Evolutionary conservation across 2,329 filamentous ascomycete species (phyloP).

Genomic region (Endoconidiophora laricicola): DNA sequence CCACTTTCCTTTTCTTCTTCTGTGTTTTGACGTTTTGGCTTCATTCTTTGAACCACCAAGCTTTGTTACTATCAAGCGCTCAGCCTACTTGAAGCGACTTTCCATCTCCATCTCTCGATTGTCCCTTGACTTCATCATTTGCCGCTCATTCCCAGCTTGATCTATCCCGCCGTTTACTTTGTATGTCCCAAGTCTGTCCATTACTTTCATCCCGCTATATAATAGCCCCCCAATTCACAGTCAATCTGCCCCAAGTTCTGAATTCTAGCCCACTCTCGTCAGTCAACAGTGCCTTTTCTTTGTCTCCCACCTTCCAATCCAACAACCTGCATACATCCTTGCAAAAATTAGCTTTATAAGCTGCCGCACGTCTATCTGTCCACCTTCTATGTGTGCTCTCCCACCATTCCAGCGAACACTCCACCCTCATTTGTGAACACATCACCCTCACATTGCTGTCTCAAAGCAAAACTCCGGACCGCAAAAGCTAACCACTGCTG

Average conservation of each 20-base stretch:
- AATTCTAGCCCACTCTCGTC: too few species aligned
- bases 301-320: neutral
- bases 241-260: too few species aligned
- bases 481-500: too few species aligned
- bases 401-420: neutral
- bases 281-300: neutral
- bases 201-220: neutral
- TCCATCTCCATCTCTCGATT: neutral
- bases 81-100: neutral
- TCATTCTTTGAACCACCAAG: too few species aligned
- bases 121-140: neutral
- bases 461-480: too few species aligned
- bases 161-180: too few species aligned
- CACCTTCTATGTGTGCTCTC: neutral
- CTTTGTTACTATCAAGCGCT: too few species aligned
- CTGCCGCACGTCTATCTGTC: neutral
- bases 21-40: conserved; percentile 16
- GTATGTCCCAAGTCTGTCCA: neutral
- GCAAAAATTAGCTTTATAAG: neutral
- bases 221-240: too few species aligned
- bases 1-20: conserved; percentile 10
- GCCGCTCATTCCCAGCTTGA: too few species aligned
- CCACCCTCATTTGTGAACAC: neutral
- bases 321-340: neutral
- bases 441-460: neutral